A percentile compares a stretch with the other conserved stretches of the same genome.
Evolutionary conservation across 2,329 filamentous ascomycete species (phyloP).

Genomic region (Parafenestella ontariensis): DNA sequence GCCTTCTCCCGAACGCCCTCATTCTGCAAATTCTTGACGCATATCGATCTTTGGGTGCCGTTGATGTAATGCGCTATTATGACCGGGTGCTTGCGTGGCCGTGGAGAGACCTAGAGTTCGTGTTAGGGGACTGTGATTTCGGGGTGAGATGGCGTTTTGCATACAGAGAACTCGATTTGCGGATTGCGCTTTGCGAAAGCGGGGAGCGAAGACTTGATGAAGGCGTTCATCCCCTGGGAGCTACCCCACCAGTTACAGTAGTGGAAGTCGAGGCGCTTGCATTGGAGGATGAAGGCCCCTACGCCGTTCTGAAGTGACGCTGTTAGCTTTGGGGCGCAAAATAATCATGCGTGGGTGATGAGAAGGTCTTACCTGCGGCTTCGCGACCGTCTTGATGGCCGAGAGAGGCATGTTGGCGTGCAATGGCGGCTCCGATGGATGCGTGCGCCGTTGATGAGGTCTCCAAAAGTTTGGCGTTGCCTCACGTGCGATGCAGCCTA

Average conservation of each 20-base stretch:
- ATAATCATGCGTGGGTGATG: not conserved
- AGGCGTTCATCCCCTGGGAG: slow-evolving; percentile 91
- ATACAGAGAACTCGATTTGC: slow-evolving; percentile 80
- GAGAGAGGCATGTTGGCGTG: slow-evolving; percentile 54
- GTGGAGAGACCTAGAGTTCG: slow-evolving; percentile 69
- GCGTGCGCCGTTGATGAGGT: slow-evolving; percentile 3
- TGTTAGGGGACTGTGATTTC: not conserved
- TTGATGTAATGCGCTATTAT: slow-evolving; percentile 94
- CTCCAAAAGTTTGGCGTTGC: slow-evolving; percentile 25
- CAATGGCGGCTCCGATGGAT: slow-evolving; percentile 19
- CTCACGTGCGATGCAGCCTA: slow-evolving; percentile 37
- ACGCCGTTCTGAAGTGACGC: slow-evolving; percentile 78
- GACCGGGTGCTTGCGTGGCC: slow-evolving; percentile 87
- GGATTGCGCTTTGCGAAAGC: slow-evolving; percentile 83
- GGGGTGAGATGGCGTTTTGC: not conserved
- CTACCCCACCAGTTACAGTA: slow-evolving; percentile 97
- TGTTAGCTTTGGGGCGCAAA: slow-evolving; percentile 12
- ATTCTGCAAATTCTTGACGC: slow-evolving; percentile 83
- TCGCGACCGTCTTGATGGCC: slow-evolving; percentile 61
- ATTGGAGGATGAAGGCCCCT: slow-evolving; percentile 95
- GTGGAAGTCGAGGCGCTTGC: slow-evolving; percentile 93
- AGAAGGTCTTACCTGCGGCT: slow-evolving; percentile 59
- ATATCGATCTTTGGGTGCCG: slow-evolving; percentile 82
- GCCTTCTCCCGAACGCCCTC: slow-evolving; percentile 83
- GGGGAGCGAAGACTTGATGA: slow-evolving; percentile 78